Evolutionary conservation across 2,329 filamentous ascomycete species (phyloP).

Genomic region (Bipolaris victoriae): DNA sequence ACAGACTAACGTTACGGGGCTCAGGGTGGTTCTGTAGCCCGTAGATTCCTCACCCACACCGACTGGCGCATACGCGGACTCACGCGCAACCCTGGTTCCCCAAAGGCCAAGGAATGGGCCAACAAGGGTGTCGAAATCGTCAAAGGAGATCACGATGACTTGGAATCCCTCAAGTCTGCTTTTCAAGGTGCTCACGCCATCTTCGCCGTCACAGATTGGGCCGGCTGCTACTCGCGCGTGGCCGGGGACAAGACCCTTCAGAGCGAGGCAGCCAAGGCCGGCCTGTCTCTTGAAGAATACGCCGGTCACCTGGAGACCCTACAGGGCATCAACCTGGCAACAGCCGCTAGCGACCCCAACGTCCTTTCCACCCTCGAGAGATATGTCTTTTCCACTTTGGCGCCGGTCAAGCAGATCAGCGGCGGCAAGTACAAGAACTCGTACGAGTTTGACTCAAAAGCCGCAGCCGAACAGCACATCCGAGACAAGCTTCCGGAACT

Average conservation of each 20-base stretch:
- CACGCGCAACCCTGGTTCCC: conserved; percentile 52
- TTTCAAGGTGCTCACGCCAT: conserved; percentile 32
- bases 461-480: conserved; percentile 26
- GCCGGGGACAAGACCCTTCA: conserved; percentile 20
- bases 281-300: conserved; percentile 40
- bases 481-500: conserved; percentile 8
- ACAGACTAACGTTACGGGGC: conserved; percentile 1
- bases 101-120: conserved; percentile 42
- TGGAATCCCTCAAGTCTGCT: conserved; percentile 17
- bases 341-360: conserved; percentile 43
- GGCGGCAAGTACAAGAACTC: conserved; percentile 43
- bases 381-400: conserved; percentile 54
- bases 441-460: conserved; percentile 53
- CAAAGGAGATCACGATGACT: conserved; percentile 22
- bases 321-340: conserved; percentile 52
- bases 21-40: conserved; percentile 31
- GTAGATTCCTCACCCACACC: conserved; percentile 29
- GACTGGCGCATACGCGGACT: conserved; percentile 43
- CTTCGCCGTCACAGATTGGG: conserved; percentile 48
- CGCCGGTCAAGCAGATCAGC: conserved; percentile 37
- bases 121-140: conserved; percentile 27
- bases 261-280: conserved; percentile 24
- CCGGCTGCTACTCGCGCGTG: conserved; percentile 41
- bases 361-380: conserved; percentile 44
- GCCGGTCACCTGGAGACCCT: conserved; percentile 36